Evolutionary conservation across 148 eudicot genomes (phyloP).

Genomic region (Rhododendron griersonianum): DNA sequence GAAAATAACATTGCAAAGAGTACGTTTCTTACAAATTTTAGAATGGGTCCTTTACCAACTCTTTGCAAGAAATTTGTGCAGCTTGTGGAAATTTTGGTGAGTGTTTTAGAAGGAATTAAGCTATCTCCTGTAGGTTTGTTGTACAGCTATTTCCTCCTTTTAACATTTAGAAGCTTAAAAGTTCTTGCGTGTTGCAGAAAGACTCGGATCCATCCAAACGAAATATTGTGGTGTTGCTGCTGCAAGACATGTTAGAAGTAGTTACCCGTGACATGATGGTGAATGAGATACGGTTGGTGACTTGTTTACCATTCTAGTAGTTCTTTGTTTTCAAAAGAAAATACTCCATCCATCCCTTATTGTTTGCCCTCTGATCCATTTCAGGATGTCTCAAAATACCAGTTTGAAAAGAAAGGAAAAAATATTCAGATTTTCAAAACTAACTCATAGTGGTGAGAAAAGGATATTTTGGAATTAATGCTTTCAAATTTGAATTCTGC

Average conservation of each 20-base stretch:
- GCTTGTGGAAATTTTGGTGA: conserved; percentile 80
- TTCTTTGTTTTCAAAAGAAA: background rate
- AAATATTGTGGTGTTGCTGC: conserved; percentile 62
- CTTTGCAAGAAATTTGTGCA: conserved; percentile 72
- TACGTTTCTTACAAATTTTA: conserved; percentile 71
- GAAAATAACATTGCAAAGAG: conserved; percentile 68
- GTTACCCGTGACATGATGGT: conserved; percentile 97
- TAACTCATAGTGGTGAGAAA: background rate
- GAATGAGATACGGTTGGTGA: conserved; percentile 71
- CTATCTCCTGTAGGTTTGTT: conserved; percentile 4
- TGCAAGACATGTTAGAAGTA: conserved; percentile 94
- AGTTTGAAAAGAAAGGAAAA: background rate
- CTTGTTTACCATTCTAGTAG: conserved; percentile 9
- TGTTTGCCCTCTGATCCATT: background rate
- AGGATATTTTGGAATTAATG: background rate
- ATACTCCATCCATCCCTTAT: background rate
- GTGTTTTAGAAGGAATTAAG: conserved; percentile 20
- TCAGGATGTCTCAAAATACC: background rate
- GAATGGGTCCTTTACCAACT: conserved; percentile 72
- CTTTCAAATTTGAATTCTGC: background rate
- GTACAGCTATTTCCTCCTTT: background rate
- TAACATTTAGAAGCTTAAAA: background rate
- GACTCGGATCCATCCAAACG: conserved; percentile 64
- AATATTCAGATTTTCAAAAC: background rate
- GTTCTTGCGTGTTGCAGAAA: conserved; percentile 52